Conservation (phyloP, 805 yeast genomes). For the Tetrapisispora taiwanensis region DNA sequence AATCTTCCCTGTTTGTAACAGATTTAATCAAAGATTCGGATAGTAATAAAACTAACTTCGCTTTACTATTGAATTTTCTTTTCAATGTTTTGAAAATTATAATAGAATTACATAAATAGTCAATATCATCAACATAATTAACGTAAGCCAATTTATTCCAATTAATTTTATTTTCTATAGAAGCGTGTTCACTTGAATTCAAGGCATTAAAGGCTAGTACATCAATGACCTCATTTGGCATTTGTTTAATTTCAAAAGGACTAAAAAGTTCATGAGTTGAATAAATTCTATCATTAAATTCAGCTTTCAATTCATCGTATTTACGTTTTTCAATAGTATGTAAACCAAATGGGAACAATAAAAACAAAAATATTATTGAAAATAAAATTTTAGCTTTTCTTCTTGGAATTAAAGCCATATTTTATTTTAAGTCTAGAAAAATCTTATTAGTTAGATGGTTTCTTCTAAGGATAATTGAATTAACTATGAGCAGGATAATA, state of each 20-base stretch:
- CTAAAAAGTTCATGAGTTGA: conserved; percentile 6
- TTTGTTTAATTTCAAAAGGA: conserved; percentile 14
- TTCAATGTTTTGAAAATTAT: conserved; percentile 37
- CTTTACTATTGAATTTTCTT: conserved; percentile 29
- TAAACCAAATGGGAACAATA: not conserved
- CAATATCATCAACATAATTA: conserved; percentile 43
- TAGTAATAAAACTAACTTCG: conserved; percentile 39
- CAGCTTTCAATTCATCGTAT: not conserved
- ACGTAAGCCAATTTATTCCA: conserved; percentile 43
- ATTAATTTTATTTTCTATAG: conserved; percentile 12
- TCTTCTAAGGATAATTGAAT: too few relatives aligned
- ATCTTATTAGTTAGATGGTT: not conserved
- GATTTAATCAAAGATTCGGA: conserved; percentile 5
- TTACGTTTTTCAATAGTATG: not conserved
- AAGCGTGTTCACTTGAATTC: not conserved
- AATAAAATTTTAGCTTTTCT: not conserved
- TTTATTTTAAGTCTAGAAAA: too few relatives aligned
- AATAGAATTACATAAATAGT: conserved; percentile 43
- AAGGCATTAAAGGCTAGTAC: not conserved
- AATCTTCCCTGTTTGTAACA: not conserved
- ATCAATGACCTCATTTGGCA: conserved; percentile 8
- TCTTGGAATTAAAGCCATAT: conserved; percentile 1
- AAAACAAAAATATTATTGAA: not conserved
- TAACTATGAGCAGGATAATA: too few relatives aligned
- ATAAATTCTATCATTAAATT: not conserved